Conservation (phyloP, 2,329 filamentous ascomycete genomes). For the Plectosphaerella sp. region DNA sequence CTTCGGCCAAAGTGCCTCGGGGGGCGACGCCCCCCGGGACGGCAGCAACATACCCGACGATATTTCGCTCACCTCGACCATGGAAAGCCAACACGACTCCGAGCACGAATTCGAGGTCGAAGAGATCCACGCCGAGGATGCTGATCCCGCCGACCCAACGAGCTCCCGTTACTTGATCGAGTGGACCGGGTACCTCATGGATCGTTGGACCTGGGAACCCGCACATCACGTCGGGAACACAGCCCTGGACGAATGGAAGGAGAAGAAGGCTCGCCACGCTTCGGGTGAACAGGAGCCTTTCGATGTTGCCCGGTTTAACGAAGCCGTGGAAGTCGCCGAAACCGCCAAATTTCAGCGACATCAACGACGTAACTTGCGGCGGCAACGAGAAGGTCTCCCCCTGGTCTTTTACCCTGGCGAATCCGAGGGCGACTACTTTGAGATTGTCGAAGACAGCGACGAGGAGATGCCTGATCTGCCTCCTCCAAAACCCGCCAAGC, state of each 20-base stretch:
- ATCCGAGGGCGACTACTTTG: slow-evolving; percentile 7
- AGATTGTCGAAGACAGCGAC: slow-evolving; percentile 4
- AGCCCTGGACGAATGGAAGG: slow-evolving; percentile 38
- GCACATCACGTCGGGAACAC: slow-evolving; percentile 32
- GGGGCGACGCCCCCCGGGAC: not conserved
- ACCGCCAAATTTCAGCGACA: slow-evolving; percentile 4
- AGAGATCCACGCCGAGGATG: slow-evolving; percentile 43
- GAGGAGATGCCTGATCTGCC: slow-evolving; percentile 10
- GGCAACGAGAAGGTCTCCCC: slow-evolving; percentile 4
- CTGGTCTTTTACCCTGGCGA: slow-evolving; percentile 8
- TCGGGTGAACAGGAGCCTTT: slow-evolving; percentile 28
- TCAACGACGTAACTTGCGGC: slow-evolving; percentile 6
- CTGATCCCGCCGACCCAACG: slow-evolving; percentile 13
- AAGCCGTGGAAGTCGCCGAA: slow-evolving; percentile 8
- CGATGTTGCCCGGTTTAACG: slow-evolving; percentile 27
- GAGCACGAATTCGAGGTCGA: slow-evolving; percentile 46
- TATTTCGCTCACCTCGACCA: slow-evolving; percentile 27
- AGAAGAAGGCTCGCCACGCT: slow-evolving; percentile 29
- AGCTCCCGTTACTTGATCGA: slow-evolving; percentile 26
- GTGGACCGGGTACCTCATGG: slow-evolving; percentile 30
- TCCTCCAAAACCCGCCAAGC: slow-evolving; percentile 3
- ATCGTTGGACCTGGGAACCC: slow-evolving; percentile 47
- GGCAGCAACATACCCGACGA: slow-evolving; percentile 15
- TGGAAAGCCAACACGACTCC: slow-evolving; percentile 25
- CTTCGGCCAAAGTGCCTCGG: not conserved